Evolutionary conservation across 1,139 yeast species (phyloP).

Genomic region (Nakaseomyces sp.): DNA sequence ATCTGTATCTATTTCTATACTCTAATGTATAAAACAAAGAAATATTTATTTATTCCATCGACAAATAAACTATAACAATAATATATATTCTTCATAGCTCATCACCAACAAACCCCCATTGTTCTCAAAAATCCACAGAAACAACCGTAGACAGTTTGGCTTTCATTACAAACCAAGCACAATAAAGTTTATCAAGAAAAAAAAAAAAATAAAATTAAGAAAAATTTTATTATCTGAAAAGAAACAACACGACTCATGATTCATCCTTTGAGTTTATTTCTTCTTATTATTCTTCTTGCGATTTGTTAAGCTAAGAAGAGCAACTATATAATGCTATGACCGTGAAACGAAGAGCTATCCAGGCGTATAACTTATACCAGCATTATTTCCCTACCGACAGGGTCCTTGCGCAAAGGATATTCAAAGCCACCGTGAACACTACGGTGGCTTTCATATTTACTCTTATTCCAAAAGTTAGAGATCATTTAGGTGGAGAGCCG

Average conservation of each 20-base stretch:
- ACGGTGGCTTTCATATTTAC: slow-evolving; percentile 36
- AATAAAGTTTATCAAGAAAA: too few species aligned
- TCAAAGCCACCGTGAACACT: slow-evolving; percentile 35
- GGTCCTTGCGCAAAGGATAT: slow-evolving; percentile 31
- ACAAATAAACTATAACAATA: too few species aligned
- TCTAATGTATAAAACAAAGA: too few species aligned
- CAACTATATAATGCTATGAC: slow-evolving; percentile 3
- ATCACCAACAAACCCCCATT: not conserved
- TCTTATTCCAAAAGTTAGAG: slow-evolving; percentile 32
- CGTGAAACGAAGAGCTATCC: slow-evolving; percentile 1
- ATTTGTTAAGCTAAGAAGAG: not conserved
- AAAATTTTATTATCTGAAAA: not conserved
- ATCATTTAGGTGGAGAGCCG: slow-evolving; percentile 35
- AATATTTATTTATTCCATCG: too few species aligned
- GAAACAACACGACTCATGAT: too few species aligned
- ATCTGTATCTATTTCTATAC: too few species aligned
- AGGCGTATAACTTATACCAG: slow-evolving; percentile 1
- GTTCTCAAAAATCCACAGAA: not conserved
- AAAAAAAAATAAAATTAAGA: too few species aligned
- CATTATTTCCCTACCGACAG: slow-evolving; percentile 26
- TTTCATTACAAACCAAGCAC: too few species aligned
- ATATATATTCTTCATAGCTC: too few species aligned
- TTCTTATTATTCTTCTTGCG: not conserved
- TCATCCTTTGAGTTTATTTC: too few species aligned
- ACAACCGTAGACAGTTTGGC: not conserved